Conservation (phyloP, 78 protist genomes). For the Cavenderia fasciculata region DNA sequence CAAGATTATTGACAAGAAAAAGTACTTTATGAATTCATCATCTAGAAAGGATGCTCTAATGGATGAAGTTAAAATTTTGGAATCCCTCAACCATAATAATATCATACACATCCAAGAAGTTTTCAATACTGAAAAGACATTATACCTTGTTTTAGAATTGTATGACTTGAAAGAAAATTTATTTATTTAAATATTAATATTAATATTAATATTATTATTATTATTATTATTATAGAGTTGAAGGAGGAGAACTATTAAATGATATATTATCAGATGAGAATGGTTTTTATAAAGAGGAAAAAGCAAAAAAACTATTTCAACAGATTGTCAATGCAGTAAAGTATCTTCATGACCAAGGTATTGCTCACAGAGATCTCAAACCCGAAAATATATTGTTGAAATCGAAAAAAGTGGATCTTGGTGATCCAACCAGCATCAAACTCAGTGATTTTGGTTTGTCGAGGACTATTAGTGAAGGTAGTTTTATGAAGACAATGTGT, state of each 20-base stretch:
- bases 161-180: background rate
- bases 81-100: slow-evolving; percentile 46
- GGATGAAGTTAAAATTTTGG: slow-evolving; percentile 81
- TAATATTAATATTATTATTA: background rate
- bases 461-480: slow-evolving; percentile 9
- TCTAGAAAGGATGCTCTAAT: slow-evolving; percentile 75
- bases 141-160: slow-evolving; percentile 64
- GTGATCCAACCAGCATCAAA: slow-evolving; percentile 6
- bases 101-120: slow-evolving; percentile 78
- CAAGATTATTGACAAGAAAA: slow-evolving; percentile 81
- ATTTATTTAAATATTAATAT: background rate
- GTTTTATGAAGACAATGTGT: slow-evolving; percentile 74
- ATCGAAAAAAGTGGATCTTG: background rate
- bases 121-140: slow-evolving; percentile 47
- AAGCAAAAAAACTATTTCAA: slow-evolving; percentile 50
- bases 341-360: slow-evolving; percentile 73
- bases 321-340: slow-evolving; percentile 78
- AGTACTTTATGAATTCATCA: slow-evolving; percentile 54
- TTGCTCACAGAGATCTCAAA: slow-evolving; percentile 84
- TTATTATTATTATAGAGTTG: slow-evolving; percentile 1
- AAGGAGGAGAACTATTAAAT: slow-evolving; percentile 58
- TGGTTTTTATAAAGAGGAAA: slow-evolving; percentile 21
- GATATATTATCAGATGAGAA: slow-evolving; percentile 34
- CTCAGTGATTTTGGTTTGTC: slow-evolving; percentile 54
- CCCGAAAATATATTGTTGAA: slow-evolving; percentile 67